phyloP scores from a whole-genome alignment of 345 rosid genomes.

The Carallia pectinifolia region DNA sequence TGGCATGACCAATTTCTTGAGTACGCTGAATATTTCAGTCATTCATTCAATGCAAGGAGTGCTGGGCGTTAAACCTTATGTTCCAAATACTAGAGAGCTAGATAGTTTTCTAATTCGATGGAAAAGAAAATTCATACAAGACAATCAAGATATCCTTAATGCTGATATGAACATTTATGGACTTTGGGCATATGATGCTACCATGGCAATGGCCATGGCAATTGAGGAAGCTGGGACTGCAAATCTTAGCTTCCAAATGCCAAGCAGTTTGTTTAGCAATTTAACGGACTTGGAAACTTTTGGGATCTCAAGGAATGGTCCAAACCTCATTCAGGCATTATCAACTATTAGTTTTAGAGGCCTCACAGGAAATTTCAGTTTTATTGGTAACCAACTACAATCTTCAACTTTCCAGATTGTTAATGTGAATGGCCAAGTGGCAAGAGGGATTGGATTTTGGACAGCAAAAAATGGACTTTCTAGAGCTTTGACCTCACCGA shows the following conservation, averaged over 20 bases:
- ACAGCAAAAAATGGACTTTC: constrained; percentile 14
- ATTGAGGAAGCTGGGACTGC: constrained; percentile 18
- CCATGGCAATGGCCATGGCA: constrained; percentile 36
- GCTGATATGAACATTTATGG: constrained; percentile 28
- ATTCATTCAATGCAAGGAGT: constrained; percentile 40
- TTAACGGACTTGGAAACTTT: constrained; percentile 13
- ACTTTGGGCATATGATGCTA: constrained; percentile 44
- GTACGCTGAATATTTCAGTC: background rate
- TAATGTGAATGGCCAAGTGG: constrained; percentile 28
- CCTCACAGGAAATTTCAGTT: constrained; percentile 31
- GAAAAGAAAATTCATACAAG: constrained; percentile 27
- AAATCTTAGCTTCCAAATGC: constrained; percentile 3
- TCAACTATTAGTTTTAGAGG: constrained; percentile 29
- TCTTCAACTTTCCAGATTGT: constrained; percentile 32
- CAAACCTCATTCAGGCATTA: constrained; percentile 17
- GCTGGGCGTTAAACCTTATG: constrained; percentile 29
- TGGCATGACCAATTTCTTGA: constrained; percentile 15
- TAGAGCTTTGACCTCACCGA: background rate
- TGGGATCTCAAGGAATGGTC: constrained; percentile 23
- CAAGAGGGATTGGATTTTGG: constrained; percentile 42
- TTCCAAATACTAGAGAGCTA: constrained; percentile 19
- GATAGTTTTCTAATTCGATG: constrained; percentile 25
- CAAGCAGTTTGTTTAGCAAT: background rate
- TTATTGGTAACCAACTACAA: constrained; percentile 28
- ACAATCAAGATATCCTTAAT: constrained; percentile 18